These are phyloP conservation scores for Lachnellula cervina DNA, from an alignment of 2,329 filamentous ascomycete genomes.

Conservation along the genomic window DNA sequence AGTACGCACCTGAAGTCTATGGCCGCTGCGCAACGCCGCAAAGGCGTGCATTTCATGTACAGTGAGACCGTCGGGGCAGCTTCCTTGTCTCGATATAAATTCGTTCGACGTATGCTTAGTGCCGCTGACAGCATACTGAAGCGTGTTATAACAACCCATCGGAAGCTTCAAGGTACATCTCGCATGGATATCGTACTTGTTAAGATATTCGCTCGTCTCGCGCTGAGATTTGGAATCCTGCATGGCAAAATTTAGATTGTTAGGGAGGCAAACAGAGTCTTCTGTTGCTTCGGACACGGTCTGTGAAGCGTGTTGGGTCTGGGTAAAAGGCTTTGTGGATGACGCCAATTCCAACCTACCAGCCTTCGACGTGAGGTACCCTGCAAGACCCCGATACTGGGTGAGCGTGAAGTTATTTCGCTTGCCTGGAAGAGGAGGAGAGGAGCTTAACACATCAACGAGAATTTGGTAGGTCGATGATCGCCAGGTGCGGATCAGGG, in stretches of 20 bases:
- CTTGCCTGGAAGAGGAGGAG: background rate
- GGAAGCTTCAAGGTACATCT: conserved; percentile 41
- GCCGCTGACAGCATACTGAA: conserved; percentile 25
- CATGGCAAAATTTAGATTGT: conserved; percentile 39
- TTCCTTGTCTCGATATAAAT: conserved; percentile 44
- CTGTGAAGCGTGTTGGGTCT: conserved; percentile 32
- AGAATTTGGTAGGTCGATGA: conserved; percentile 42
- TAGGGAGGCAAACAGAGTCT: conserved; percentile 40
- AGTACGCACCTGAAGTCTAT: conserved; percentile 36
- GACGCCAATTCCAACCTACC: conserved; percentile 19
- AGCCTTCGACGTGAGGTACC: background rate
- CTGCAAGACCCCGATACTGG: conserved; percentile 4
- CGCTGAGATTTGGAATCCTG: conserved; percentile 29
- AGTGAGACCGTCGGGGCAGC: conserved; percentile 44
- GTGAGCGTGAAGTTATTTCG: conserved; percentile 3
- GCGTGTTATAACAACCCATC: conserved; percentile 9
- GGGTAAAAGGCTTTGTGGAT: conserved; percentile 7
- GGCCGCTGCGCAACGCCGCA: conserved; percentile 42
- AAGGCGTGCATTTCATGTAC: conserved; percentile 51
- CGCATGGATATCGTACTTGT: conserved; percentile 22
- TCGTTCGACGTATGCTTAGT: conserved; percentile 40
- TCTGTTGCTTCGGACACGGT: conserved; percentile 27
- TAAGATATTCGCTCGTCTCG: conserved; percentile 16
- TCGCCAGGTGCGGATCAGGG: conserved; percentile 42
- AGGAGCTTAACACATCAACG: conserved; percentile 33